Evolutionary conservation across 345 rosid genomes (phyloP).

Genomic region (Tarenaya hassleriana): DNA sequence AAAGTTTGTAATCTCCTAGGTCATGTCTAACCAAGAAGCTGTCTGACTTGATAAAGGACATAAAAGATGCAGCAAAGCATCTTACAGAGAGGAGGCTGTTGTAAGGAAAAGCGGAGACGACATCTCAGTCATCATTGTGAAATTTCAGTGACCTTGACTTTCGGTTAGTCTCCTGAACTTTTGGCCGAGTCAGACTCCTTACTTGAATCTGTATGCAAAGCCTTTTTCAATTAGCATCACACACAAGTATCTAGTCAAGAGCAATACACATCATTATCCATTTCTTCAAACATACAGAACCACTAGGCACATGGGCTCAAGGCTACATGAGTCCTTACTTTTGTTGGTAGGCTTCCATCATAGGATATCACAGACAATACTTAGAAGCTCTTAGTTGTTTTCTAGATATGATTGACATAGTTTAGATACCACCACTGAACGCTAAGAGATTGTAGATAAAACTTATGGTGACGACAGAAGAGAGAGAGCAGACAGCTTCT

Average conservation of each 20-base stretch:
- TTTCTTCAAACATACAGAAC: constrained; percentile 11
- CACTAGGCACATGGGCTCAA: constrained; percentile 6
- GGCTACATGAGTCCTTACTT: constrained; percentile 11
- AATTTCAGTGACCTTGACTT: constrained; percentile 38
- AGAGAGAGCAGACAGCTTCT: constrained; percentile 57
- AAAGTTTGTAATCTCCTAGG: constrained; percentile 36
- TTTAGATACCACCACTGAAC: constrained; percentile 14
- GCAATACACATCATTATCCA: constrained; percentile 4
- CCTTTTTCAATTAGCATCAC: constrained; percentile 8
- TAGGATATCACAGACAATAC: constrained; percentile 11
- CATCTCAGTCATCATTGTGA: constrained; percentile 77
- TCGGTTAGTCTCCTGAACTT: constrained; percentile 26
- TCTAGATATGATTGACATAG: constrained; percentile 9
- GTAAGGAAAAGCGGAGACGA: constrained; percentile 72
- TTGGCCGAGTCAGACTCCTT: neutral
- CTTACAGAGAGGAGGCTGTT: constrained; percentile 78
- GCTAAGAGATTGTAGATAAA: too few species aligned
- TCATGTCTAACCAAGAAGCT: constrained; percentile 87
- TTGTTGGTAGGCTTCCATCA: too few species aligned
- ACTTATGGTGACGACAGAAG: constrained; percentile 62
- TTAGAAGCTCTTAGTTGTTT: constrained; percentile 5
- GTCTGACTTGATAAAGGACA: constrained; percentile 50
- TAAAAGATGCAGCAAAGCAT: constrained; percentile 82
- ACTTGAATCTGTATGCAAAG: constrained; percentile 8
- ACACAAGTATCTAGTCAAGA: neutral